Evolutionary conservation across 768 basidiomycete genomes (phyloP).

Genomic region (Mycena indigotica): DNA sequence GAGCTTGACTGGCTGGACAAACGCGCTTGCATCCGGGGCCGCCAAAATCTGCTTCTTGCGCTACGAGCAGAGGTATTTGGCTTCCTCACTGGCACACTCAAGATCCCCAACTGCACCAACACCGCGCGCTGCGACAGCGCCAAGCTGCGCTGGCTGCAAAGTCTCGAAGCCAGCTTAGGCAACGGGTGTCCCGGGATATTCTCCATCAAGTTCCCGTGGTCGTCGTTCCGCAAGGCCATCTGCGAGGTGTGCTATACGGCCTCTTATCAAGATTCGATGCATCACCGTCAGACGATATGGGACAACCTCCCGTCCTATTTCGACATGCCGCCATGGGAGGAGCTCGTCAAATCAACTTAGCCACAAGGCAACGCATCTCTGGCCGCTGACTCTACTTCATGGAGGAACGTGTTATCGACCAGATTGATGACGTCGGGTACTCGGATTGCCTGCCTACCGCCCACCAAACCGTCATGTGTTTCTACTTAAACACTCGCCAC

Average conservation of each 20-base stretch:
- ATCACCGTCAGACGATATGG: constrained; percentile 20
- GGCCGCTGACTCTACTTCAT: no score
- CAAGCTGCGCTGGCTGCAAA: constrained; percentile 23
- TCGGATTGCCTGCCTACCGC: no score
- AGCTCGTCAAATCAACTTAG: constrained; percentile 20
- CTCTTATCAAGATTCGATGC: constrained; percentile 13
- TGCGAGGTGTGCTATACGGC: constrained; percentile 21
- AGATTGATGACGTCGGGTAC: no score
- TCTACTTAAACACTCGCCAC: no score
- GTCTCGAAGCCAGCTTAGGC: constrained; percentile 22
- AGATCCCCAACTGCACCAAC: constrained; percentile 17
- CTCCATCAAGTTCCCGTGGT: constrained; percentile 23
- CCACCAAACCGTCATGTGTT: no score
- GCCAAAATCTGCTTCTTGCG: constrained; percentile 24
- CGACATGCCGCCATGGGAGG: constrained; percentile 23
- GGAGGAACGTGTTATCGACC: no score
- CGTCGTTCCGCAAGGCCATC: constrained; percentile 20
- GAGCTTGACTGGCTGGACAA: constrained; percentile 25
- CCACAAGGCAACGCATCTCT: no score
- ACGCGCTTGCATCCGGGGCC: constrained; percentile 23
- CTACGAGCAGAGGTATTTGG: constrained; percentile 24
- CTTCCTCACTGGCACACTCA: constrained; percentile 22
- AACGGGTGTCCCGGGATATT: constrained; percentile 23
- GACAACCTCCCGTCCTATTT: constrained; percentile 22
- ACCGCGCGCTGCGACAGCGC: constrained; percentile 22